These are phyloP conservation scores for Perilla frutescens DNA, from an alignment of 257 asterid genomes.

Conservation along the genomic window DNA sequence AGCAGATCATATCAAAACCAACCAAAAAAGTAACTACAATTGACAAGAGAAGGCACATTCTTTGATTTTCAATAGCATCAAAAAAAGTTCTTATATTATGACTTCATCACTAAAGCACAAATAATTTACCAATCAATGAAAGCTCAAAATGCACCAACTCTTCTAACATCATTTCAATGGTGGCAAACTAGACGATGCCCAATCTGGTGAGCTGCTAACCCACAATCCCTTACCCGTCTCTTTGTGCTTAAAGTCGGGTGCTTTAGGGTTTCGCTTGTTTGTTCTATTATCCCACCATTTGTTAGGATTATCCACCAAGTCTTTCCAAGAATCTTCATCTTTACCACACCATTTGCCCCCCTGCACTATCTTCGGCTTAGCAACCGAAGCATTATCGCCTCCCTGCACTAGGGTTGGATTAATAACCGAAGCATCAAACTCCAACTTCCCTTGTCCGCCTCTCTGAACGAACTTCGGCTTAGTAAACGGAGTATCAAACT, in stretches of 20 bases:
- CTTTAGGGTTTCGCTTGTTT: constrained; percentile 39
- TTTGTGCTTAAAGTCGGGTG: constrained; percentile 62
- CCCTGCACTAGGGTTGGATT: constrained; percentile 30
- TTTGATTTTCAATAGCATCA: constrained; percentile 2
- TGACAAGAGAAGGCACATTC: constrained; percentile 14
- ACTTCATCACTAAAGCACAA: constrained; percentile 3
- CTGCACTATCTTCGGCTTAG: constrained; percentile 32
- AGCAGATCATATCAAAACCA: constrained; percentile 21
- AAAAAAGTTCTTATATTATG: no score
- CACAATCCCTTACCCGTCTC: constrained; percentile 56
- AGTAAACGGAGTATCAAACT: constrained; percentile 47
- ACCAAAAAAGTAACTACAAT: neutral
- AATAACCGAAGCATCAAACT: constrained; percentile 40
- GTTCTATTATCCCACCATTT: constrained; percentile 69
- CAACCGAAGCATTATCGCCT: constrained; percentile 43
- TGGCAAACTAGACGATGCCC: constrained; percentile 67
- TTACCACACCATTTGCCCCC: constrained; percentile 17
- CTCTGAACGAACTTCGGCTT: neutral
- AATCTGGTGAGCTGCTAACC: constrained; percentile 53
- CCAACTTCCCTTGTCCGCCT: constrained; percentile 49
- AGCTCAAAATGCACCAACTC: neutral
- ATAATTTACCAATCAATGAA: constrained; percentile 17
- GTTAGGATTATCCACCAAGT: constrained; percentile 56
- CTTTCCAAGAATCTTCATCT: constrained; percentile 60
- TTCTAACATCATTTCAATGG: constrained; percentile 33